Conservation (phyloP, 352 stramenopile genomes). For the Pythium phragmitis region DNA sequence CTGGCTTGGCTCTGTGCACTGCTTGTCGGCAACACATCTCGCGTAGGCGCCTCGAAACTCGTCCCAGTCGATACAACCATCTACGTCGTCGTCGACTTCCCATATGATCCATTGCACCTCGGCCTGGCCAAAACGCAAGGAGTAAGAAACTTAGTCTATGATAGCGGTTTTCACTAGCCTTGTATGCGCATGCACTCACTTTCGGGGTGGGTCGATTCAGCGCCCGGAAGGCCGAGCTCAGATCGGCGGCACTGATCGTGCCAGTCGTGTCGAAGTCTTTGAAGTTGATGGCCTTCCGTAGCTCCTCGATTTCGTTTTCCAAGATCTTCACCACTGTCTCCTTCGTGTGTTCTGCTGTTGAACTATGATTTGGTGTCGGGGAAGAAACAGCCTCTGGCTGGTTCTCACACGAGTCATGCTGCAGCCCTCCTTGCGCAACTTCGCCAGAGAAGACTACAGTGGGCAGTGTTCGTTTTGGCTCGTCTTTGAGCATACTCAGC, state of each 20-base stretch:
- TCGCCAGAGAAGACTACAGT: background rate
- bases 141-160: too few relatives aligned
- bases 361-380: background rate
- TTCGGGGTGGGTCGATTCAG: slow-evolving; percentile 37
- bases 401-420: background rate
- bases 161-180: too few relatives aligned
- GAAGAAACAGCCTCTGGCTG: background rate
- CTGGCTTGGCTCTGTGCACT: slow-evolving; percentile 90
- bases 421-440: background rate
- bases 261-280: slow-evolving; percentile 38
- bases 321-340: slow-evolving; percentile 20
- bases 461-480: background rate
- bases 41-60: slow-evolving; percentile 93
- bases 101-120: slow-evolving; percentile 97
- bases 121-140: slow-evolving; percentile 35
- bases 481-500: slow-evolving; percentile 17
- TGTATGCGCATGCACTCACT: background rate
- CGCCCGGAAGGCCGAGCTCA: slow-evolving; percentile 45
- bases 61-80: slow-evolving; percentile 89
- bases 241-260: slow-evolving; percentile 39
- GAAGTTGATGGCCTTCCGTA: slow-evolving; percentile 43
- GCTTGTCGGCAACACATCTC: slow-evolving; percentile 88
- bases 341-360: background rate
- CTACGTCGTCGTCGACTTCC: slow-evolving; percentile 95
- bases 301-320: slow-evolving; percentile 42